Percentiles rank a stretch among this genome's conserved stretches.
Conservation (phyloP, 1,284 basidiomycete genomes). For the Rhodotorula sp. region DNA sequence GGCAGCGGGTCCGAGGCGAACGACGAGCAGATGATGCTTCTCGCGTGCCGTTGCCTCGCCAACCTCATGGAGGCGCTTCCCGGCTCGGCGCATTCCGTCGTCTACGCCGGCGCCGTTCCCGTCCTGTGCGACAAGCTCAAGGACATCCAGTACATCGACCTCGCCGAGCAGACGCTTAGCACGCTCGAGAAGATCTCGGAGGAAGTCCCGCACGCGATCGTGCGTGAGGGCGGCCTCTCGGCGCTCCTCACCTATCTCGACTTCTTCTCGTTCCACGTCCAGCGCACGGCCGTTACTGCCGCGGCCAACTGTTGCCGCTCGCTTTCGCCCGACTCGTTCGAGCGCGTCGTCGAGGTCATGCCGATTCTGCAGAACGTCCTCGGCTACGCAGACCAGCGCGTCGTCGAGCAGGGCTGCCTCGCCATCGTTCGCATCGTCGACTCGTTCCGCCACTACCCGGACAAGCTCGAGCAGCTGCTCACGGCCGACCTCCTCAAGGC, state of each 20-base stretch:
- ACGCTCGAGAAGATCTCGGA: conserved; percentile 96
- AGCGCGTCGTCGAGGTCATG: conserved; percentile 85
- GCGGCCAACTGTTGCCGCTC: conserved; percentile 94
- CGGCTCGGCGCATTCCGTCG: conserved; percentile 88
- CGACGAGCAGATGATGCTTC: conserved; percentile 63
- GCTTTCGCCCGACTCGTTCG: conserved; percentile 78
- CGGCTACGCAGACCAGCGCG: conserved; percentile 83
- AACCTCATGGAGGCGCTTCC: conserved; percentile 96
- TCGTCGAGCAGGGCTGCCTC: conserved; percentile 89
- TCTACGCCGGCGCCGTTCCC: conserved; percentile 91
- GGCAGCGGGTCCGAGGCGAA: conserved; percentile 34
- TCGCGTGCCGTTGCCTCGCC: conserved; percentile 90
- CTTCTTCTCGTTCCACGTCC: conserved; percentile 95
- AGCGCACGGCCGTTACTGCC: conserved; percentile 91
- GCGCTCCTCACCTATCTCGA: conserved; percentile 91
- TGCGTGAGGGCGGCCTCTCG: conserved; percentile 86
- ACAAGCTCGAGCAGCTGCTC: conserved; percentile 81
- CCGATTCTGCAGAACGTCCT: conserved; percentile 88
- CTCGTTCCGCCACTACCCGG: conserved; percentile 75
- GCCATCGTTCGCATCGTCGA: conserved; percentile 91
- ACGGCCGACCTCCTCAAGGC: conserved; percentile 79
- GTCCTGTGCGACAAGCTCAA: conserved; percentile 92
- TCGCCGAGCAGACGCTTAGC: conserved; percentile 92
- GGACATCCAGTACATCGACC: conserved; percentile 93
- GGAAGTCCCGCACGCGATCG: conserved; percentile 90